Evolutionary conservation across 371 early-diverging fungal genomes (phyloP).

Genomic region (Sporodiniella umbellata): DNA sequence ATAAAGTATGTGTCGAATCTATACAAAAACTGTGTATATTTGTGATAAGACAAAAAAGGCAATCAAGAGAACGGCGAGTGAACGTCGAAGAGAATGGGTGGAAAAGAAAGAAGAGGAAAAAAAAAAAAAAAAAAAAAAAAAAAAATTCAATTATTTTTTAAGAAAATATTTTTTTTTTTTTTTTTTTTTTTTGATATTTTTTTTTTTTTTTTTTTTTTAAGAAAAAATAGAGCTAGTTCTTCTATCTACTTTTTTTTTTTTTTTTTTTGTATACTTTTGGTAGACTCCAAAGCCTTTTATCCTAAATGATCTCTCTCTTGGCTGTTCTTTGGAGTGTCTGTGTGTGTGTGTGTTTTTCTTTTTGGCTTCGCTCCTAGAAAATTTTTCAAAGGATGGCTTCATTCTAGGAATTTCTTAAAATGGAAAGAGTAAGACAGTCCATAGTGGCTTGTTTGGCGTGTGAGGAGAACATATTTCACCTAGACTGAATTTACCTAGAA

Average conservation of each 20-base stretch:
- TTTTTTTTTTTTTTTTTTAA: too few species aligned
- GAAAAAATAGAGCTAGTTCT: too few species aligned
- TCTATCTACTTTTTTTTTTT: too few species aligned
- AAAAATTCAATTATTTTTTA: slow-evolving; percentile 10
- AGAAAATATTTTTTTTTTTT: slow-evolving; percentile 1
- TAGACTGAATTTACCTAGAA: too few species aligned
- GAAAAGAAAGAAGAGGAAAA: slow-evolving; percentile 18
- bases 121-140: slow-evolving; percentile 17
- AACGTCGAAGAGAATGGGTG: slow-evolving; percentile 28
- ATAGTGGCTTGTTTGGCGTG: not conserved
- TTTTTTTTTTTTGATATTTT: too few species aligned
- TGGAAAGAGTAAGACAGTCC: not conserved
- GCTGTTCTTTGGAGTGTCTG: too few species aligned
- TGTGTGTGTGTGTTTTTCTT: too few species aligned
- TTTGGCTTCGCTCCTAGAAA: too few species aligned
- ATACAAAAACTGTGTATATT: slow-evolving; percentile 7
- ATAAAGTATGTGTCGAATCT: slow-evolving; percentile 19
- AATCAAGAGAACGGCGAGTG: slow-evolving; percentile 24
- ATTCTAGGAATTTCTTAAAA: slow-evolving; percentile 1
- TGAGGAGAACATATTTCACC: not conserved
- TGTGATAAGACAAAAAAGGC: slow-evolving; percentile 23
- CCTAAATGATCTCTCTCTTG: not conserved
- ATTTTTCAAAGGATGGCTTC: not conserved
- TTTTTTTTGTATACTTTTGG: too few species aligned
- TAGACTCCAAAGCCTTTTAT: not conserved